phyloP scores from a whole-genome alignment of 2,329 filamentous ascomycete species.

The Chaetomium globosum region DNA sequence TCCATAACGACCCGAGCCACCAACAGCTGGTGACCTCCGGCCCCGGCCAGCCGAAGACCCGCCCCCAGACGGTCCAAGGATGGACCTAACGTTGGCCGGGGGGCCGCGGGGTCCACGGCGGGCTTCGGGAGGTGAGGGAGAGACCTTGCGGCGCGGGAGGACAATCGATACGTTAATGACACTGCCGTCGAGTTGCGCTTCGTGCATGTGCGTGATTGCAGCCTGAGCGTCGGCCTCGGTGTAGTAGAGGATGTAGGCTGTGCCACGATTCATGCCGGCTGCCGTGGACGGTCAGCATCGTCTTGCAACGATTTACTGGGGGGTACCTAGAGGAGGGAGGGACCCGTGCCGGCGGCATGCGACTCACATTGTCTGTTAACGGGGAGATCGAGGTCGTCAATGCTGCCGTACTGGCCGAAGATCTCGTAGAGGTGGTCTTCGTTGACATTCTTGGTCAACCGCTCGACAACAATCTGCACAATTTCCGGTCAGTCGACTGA shows the following conservation, averaged over 20 bases:
- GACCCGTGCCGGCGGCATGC: neutral
- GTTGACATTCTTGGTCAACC: constrained; percentile 92
- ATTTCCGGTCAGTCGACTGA: constrained; percentile 11
- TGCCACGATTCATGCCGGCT: constrained; percentile 90
- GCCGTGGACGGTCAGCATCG: constrained; percentile 29
- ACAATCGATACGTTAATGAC: constrained; percentile 87
- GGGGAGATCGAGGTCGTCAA: constrained; percentile 85
- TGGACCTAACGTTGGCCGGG: constrained; percentile 41
- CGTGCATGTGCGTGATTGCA: constrained; percentile 96
- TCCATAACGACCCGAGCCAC: constrained; percentile 45
- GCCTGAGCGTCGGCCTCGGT: constrained; percentile 78
- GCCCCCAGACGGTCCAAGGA: constrained; percentile 39
- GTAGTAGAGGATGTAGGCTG: constrained; percentile 86
- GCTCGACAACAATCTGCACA: constrained; percentile 86
- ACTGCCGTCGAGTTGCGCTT: constrained; percentile 86
- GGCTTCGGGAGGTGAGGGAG: constrained; percentile 73
- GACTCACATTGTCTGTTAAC: constrained; percentile 79
- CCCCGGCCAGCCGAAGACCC: constrained; percentile 40
- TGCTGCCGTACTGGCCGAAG: constrained; percentile 83
- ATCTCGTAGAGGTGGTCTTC: constrained; percentile 88
- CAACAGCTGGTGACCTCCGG: constrained; percentile 28
- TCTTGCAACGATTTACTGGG: neutral
- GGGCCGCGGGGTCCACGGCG: constrained; percentile 61
- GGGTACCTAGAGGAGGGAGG: neutral
- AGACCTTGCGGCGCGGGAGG: constrained; percentile 79